Evolutionary conservation across 371 early-diverging fungal species (phyloP).

Genomic region (Mortierella sp.): DNA sequence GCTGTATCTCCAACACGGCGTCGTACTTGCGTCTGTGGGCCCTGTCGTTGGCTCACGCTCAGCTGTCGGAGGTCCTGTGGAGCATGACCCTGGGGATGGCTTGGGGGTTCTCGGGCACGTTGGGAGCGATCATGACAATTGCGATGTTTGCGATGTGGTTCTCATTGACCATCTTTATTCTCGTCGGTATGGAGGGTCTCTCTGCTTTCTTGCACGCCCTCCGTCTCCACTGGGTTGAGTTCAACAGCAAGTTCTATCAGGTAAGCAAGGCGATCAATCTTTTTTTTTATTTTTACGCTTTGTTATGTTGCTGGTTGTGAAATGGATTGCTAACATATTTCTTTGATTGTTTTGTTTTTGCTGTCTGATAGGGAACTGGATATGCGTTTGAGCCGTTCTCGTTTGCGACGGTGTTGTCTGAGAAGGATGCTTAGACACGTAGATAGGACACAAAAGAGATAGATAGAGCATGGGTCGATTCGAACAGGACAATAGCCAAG

Average conservation of each 20-base stretch:
- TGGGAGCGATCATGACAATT: constrained; percentile 63
- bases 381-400: constrained; percentile 88
- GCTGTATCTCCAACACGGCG: constrained; percentile 99
- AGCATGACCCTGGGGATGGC: constrained; percentile 90
- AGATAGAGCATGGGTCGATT: no score
- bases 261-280: constrained; percentile 7
- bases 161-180: constrained; percentile 81
- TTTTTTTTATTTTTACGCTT: background rate
- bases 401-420: constrained; percentile 58
- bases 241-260: constrained; percentile 98
- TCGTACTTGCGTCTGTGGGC: constrained; percentile 99
- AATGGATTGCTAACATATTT: background rate
- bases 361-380: constrained; percentile 74
- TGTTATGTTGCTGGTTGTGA: background rate
- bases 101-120: constrained; percentile 65
- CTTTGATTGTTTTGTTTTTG: background rate
- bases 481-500: no score
- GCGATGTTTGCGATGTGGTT: constrained; percentile 90
- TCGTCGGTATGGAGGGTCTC: constrained; percentile 98
- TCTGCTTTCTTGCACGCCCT: constrained; percentile 99
- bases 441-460: background rate
- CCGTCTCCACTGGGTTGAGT: constrained; percentile 99
- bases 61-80: constrained; percentile 98
- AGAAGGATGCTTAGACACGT: constrained; percentile 20
- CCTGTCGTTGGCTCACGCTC: constrained; percentile 99